Evolutionary conservation across 1,284 basidiomycete species (phyloP).

Genomic region (Leccinum pseudoinsigne): DNA sequence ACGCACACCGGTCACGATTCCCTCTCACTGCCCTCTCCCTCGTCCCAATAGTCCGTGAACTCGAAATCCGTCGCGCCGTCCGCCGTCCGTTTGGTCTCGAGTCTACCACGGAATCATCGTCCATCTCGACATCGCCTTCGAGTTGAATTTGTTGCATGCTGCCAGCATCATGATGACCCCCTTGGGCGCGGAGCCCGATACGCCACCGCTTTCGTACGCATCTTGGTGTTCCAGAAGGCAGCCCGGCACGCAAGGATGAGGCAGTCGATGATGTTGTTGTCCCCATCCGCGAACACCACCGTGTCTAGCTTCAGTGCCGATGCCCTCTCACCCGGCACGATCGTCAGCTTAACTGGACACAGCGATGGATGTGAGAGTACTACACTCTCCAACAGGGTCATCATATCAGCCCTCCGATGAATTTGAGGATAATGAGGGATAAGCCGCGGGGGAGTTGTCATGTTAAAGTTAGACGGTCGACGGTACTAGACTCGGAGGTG

Average conservation of each 20-base stretch:
- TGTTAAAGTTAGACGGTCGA: not conserved
- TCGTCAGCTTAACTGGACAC: slow-evolving; percentile 63
- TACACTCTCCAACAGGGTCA: slow-evolving; percentile 50
- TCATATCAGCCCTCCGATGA: slow-evolving; percentile 72
- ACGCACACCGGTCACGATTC: slow-evolving; percentile 72
- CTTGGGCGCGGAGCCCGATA: slow-evolving; percentile 43
- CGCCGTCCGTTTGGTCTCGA: slow-evolving; percentile 53
- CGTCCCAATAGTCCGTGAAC: slow-evolving; percentile 81
- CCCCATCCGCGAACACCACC: slow-evolving; percentile 37
- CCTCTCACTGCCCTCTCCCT: slow-evolving; percentile 61
- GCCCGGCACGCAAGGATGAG: slow-evolving; percentile 75
- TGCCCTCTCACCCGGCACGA: slow-evolving; percentile 61
- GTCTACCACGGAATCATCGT: slow-evolving; percentile 45
- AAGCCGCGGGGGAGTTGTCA: not conserved
- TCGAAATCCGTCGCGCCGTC: slow-evolving; percentile 69
- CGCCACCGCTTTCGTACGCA: slow-evolving; percentile 68
- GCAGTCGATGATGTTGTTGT: slow-evolving; percentile 67
- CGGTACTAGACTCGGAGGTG: not conserved
- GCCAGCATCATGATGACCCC: slow-evolving; percentile 14
- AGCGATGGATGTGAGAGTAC: slow-evolving; percentile 62
- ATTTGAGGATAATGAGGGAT: slow-evolving; percentile 42
- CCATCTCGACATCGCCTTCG: slow-evolving; percentile 44
- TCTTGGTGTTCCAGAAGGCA: slow-evolving; percentile 77
- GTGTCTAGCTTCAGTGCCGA: slow-evolving; percentile 74
- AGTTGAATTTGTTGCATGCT: slow-evolving; percentile 2